These are phyloP conservation scores for Ichthyophthirius multifiliis DNA, from an alignment of 169 alveolate species.

Conservation along the genomic window DNA sequence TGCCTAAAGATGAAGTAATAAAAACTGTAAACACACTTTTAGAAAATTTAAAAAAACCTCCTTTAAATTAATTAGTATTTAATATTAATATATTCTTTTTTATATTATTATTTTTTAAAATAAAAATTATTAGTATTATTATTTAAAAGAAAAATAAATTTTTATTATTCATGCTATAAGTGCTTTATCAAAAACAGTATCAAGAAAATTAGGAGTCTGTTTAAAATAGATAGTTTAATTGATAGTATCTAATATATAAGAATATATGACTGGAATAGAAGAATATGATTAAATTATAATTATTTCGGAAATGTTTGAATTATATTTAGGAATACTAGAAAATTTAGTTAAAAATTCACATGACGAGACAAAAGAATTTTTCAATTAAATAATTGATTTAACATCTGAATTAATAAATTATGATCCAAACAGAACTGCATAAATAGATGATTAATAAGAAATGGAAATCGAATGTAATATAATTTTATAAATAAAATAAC, in stretches of 20 bases:
- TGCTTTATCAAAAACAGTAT: constrained; percentile 70
- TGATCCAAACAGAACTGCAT: constrained; percentile 72
- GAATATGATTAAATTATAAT: constrained; percentile 48
- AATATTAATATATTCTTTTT: no score
- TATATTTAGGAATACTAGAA: constrained; percentile 66
- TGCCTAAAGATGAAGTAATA: neutral
- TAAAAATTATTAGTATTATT: neutral
- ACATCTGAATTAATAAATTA: constrained; percentile 45
- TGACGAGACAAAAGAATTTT: constrained; percentile 30
- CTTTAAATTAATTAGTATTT: no score
- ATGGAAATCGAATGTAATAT: constrained; percentile 52
- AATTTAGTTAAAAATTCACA: constrained; percentile 61
- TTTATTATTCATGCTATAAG: constrained; percentile 43
- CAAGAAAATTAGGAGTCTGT: constrained; percentile 59
- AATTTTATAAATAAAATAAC: neutral
- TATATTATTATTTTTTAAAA: neutral
- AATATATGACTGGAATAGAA: constrained; percentile 35
- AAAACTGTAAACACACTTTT: neutral
- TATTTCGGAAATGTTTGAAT: constrained; percentile 68
- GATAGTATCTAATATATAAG: constrained; percentile 37
- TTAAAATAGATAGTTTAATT: constrained; percentile 57
- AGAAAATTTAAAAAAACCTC: neutral
- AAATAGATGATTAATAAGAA: constrained; percentile 36
- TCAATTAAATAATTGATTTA: constrained; percentile 39
- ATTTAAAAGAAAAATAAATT: neutral